phyloP scores from a whole-genome alignment of 2,329 filamentous ascomycete genomes.

The Coniochaeta ligniaria region DNA sequence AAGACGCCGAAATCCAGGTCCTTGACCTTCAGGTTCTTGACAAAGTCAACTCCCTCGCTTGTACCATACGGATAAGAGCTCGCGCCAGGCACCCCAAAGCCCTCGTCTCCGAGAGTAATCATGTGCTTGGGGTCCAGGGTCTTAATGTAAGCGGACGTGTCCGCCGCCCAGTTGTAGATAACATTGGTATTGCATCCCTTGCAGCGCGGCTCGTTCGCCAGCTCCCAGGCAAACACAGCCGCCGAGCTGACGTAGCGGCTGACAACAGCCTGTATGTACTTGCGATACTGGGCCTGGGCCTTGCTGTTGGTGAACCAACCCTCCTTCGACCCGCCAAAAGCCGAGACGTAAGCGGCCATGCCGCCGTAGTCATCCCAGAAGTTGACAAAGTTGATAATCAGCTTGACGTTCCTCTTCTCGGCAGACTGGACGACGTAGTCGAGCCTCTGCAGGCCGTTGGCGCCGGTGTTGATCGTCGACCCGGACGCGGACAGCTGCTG shows the following conservation, averaged over 20 bases:
- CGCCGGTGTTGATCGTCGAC: constrained; percentile 55
- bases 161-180: constrained; percentile 50
- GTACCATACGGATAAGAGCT: constrained; percentile 15
- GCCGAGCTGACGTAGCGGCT: constrained; percentile 34
- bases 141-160: constrained; percentile 54
- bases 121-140: constrained; percentile 52
- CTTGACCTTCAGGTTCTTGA: constrained; percentile 27
- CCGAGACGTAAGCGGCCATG: constrained; percentile 49
- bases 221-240: constrained; percentile 44
- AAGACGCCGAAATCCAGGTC: constrained; percentile 39
- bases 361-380: constrained; percentile 64
- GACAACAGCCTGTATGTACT: constrained; percentile 38
- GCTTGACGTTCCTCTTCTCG: constrained; percentile 51
- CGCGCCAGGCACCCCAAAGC: constrained; percentile 19
- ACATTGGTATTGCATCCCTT: constrained; percentile 49
- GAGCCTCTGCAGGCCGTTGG: constrained; percentile 55
- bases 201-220: constrained; percentile 53
- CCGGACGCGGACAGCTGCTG: constrained; percentile 42
- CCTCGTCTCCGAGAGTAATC: constrained; percentile 55
- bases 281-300: constrained; percentile 43
- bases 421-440: constrained; percentile 57
- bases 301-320: constrained; percentile 44
- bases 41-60: constrained; percentile 16
- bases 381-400: constrained; percentile 62
- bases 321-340: constrained; percentile 43